Conservation (phyloP, 176 grass and related monocot species). For the Stipa capillata region DNA sequence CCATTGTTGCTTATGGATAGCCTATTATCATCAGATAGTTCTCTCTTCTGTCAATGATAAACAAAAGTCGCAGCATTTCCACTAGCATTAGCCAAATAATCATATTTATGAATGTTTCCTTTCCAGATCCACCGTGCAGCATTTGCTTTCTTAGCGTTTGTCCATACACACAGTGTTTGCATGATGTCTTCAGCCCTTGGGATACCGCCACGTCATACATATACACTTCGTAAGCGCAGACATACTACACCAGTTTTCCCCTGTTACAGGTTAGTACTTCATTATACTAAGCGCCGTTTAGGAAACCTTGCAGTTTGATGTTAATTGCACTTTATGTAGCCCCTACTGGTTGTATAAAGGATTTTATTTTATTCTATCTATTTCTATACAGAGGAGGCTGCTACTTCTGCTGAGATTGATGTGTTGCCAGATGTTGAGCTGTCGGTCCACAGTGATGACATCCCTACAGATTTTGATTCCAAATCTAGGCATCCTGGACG, state of each 20-base stretch:
- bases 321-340: background rate
- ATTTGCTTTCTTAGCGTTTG: background rate
- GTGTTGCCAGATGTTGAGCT: background rate
- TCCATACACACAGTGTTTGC: background rate
- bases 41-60: background rate
- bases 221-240: background rate
- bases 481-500: background rate
- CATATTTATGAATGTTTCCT: background rate
- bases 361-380: background rate
- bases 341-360: background rate
- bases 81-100: background rate
- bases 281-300: background rate
- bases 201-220: background rate
- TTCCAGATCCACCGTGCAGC: background rate
- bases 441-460: background rate
- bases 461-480: background rate
- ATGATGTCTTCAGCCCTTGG: background rate
- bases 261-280: background rate
- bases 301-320: background rate
- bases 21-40: background rate
- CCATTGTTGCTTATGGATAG: background rate
- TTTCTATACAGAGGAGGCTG: background rate
- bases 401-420: background rate
- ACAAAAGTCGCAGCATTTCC: background rate
- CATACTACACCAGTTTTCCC: background rate